Percentiles rank a stretch among this genome's conserved stretches.
Conservation (phyloP, 2,329 filamentous ascomycete genomes). For the Fusarium verrucosum region DNA sequence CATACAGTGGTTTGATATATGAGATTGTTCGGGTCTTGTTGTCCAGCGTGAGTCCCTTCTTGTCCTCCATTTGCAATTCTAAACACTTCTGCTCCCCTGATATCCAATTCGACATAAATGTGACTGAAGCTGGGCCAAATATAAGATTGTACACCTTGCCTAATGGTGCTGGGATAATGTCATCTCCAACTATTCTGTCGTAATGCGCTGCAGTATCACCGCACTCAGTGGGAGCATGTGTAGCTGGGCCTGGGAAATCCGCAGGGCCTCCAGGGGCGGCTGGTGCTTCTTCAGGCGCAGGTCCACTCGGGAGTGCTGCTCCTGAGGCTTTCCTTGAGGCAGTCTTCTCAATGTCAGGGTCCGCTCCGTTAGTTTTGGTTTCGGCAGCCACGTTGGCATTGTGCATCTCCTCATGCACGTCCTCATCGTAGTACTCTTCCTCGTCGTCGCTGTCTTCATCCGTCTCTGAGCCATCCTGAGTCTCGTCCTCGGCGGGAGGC, state of each 20-base stretch:
- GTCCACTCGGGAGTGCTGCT: conserved; percentile 54
- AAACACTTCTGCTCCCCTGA: conserved; percentile 86
- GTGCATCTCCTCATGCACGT: conserved; percentile 82
- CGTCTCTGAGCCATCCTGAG: conserved; percentile 65
- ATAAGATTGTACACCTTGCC: conserved; percentile 91
- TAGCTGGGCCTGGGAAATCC: conserved; percentile 86
- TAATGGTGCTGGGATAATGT: conserved; percentile 84
- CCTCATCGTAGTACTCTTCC: conserved; percentile 70
- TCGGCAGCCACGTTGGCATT: conserved; percentile 71
- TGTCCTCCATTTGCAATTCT: conserved; percentile 88
- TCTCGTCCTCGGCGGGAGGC: conserved; percentile 48
- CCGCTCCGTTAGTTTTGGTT: conserved; percentile 48
- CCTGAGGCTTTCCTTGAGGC: conserved; percentile 78
- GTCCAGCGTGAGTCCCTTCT: conserved; percentile 78
- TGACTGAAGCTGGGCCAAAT: conserved; percentile 81
- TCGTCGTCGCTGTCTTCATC: conserved; percentile 72
- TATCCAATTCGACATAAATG: conserved; percentile 89
- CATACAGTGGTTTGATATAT: conserved; percentile 91
- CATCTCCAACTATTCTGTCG: conserved; percentile 85
- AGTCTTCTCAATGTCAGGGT: conserved; percentile 68
- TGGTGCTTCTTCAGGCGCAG: conserved; percentile 58
- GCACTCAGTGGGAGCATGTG: conserved; percentile 87
- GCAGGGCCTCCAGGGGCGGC: conserved; percentile 53
- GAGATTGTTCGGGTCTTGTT: conserved; percentile 78
- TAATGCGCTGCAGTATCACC: conserved; percentile 82